Evolutionary conservation across 495 filamentous ascomycete species (phyloP), one percentile per base, ranked within the genome.

Genomic region (Trichoderma reesei): DNA sequence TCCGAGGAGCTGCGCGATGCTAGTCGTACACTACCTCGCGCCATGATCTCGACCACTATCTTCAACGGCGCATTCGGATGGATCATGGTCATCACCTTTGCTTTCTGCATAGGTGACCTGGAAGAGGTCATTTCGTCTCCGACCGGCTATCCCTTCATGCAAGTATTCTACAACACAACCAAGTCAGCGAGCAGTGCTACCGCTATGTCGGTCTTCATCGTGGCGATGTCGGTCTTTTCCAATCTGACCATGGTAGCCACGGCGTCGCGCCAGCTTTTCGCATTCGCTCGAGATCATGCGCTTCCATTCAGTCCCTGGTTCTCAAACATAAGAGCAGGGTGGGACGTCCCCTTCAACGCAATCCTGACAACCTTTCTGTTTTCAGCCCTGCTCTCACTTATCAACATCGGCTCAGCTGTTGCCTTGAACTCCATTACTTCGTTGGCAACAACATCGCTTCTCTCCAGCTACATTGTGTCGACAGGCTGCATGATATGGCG

Each of bases 241-340:
- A 72, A 75, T 64, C 78, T 85, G 68, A 79, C 76, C 60, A 71
- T 77, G 26, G 68, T 83, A 3, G 83, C 84, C 4, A 79, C 82
- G 5, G 76, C 79, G 14, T 83, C 80, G 2, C 76, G 85, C 26
- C 78, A 82, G 59, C 74, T 74, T 13, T 88, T 82, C 80, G 77
- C 85, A 1, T 88, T 88, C 67, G 83, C 86, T 10, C 71, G 84
- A 6, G 85, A 88, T 68, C 71, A 78, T 14, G 85, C 83, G 11
- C 71, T 88, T 0, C 86, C 86, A 3, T 84, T 82, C 67, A 80
- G 79, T 13, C 66, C 67, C 3, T 78, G 79, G 65, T 80, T 86
- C 46, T 46, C 46, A 18, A 36, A 66, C 34, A 72, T 78, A 34
- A 65, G 72, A 37, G 69, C 67, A 20, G 71, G 71, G 60, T 80